phyloP scores from a whole-genome alignment of 148 eudicot genomes.

The Vaccinium corymbosum region DNA sequence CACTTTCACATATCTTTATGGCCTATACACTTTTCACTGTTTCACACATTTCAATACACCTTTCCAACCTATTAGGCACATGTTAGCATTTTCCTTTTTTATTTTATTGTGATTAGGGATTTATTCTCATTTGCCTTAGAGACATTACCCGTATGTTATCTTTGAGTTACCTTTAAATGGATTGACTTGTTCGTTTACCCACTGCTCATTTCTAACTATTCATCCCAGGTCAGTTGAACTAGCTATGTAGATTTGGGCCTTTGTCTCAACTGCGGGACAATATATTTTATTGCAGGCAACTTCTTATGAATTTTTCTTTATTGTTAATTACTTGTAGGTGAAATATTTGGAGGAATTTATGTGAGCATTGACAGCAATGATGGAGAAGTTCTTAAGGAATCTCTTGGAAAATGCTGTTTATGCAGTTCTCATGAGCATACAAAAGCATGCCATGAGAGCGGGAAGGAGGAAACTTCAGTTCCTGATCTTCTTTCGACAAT shows the following conservation, averaged over 20 bases:
- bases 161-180: background rate
- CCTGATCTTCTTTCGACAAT: constrained; percentile 78
- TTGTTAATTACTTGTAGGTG: constrained; percentile 45
- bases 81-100: too few species aligned
- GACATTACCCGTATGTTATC: background rate
- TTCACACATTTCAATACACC: too few species aligned
- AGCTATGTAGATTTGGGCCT: background rate
- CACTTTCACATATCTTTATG: too few species aligned
- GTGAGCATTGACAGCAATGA: constrained; percentile 66
- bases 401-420: constrained; percentile 52
- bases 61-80: too few species aligned
- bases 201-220: background rate
- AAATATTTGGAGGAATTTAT: constrained; percentile 79
- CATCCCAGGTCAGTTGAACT: background rate
- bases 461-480: constrained; percentile 39
- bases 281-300: background rate
- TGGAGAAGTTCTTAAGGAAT: constrained; percentile 66
- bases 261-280: background rate
- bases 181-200: background rate
- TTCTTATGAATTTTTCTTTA: background rate
- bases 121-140: background rate
- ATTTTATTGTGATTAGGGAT: background rate
- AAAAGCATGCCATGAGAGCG: constrained; percentile 24
- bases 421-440: constrained; percentile 41
- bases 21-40: too few species aligned